Percentiles rank a stretch among this genome's conserved stretches.
phyloP scores from a whole-genome alignment of 1,284 basidiomycete genomes.

The Heliocybe sulcata region DNA sequence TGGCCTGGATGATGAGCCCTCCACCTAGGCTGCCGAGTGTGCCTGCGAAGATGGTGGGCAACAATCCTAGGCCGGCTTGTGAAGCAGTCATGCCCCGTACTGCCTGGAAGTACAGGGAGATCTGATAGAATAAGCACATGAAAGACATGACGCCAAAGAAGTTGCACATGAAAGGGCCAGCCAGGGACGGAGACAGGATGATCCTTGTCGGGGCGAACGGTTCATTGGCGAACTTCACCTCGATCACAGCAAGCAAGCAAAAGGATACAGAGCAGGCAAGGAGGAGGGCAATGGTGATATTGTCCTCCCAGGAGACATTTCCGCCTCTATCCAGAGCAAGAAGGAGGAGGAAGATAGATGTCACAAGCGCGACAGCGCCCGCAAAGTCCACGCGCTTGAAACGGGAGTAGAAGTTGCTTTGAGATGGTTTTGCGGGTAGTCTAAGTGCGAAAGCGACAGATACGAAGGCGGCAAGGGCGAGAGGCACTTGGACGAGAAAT shows the following conservation, averaged over 20 bases:
- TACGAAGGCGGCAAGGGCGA: conserved; percentile 42
- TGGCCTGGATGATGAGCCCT: conserved; percentile 48
- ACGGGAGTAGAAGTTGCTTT: conserved; percentile 32
- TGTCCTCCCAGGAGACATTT: conserved; percentile 47
- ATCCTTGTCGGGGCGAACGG: conserved; percentile 53
- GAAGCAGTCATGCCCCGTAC: conserved; percentile 37
- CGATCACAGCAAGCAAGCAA: conserved; percentile 17
- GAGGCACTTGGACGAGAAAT: conserved; percentile 52
- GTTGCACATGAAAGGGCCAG: conserved; percentile 49
- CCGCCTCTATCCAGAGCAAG: conserved; percentile 53
- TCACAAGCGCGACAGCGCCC: conserved; percentile 45
- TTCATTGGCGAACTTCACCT: conserved; percentile 36
- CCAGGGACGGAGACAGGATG: conserved; percentile 37
- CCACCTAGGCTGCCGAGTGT: conserved; percentile 41
- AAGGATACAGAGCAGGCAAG: conserved; percentile 8
- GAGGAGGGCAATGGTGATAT: conserved; percentile 19
- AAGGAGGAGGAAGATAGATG: conserved; percentile 46
- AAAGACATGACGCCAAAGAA: conserved; percentile 41
- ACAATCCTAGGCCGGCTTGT: conserved; percentile 41
- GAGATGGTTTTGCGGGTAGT: conserved; percentile 30
- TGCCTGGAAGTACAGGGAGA: conserved; percentile 52
- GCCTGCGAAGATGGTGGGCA: conserved; percentile 37
- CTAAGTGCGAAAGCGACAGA: conserved; percentile 40
- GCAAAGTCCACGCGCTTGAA: conserved; percentile 51
- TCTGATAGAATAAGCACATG: conserved; percentile 41